Evolutionary conservation across 306 rosid species (phyloP).

Genomic region (Styphnolobium japonicum): DNA sequence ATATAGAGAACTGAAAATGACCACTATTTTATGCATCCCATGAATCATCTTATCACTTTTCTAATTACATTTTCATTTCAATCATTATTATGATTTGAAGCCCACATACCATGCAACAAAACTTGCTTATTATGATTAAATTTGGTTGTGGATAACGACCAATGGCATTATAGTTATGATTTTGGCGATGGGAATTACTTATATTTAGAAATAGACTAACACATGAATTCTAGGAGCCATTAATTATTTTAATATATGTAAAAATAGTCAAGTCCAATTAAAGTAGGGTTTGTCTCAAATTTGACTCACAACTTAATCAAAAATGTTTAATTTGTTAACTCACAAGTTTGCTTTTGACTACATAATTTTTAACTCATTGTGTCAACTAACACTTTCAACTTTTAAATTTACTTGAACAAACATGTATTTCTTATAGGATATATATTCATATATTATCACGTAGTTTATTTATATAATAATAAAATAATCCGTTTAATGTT

Average conservation of each 20-base stretch:
- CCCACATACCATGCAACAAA: neutral
- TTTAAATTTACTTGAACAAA: too few species aligned
- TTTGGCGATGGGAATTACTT: neutral
- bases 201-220: neutral
- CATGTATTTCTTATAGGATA: too few species aligned
- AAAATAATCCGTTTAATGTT: too few species aligned
- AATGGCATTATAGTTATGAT: neutral
- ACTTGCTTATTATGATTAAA: neutral
- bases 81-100: constrained; percentile 12
- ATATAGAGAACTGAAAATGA: constrained; percentile 15
- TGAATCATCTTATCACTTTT: constrained; percentile 25
- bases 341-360: neutral
- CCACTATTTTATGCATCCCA: constrained; percentile 18
- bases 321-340: neutral
- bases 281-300: neutral
- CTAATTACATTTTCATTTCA: neutral
- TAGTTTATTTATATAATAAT: too few species aligned
- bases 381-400: too few species aligned
- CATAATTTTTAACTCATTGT: neutral
- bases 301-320: neutral
- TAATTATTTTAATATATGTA: neutral
- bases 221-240: neutral
- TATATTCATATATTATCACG: too few species aligned
- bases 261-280: neutral
- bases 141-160: neutral